Percentiles rank a stretch among this genome's conserved stretches.
phyloP scores from a whole-genome alignment of 805 yeast genomes.

The Jamesozyma hellenica region DNA sequence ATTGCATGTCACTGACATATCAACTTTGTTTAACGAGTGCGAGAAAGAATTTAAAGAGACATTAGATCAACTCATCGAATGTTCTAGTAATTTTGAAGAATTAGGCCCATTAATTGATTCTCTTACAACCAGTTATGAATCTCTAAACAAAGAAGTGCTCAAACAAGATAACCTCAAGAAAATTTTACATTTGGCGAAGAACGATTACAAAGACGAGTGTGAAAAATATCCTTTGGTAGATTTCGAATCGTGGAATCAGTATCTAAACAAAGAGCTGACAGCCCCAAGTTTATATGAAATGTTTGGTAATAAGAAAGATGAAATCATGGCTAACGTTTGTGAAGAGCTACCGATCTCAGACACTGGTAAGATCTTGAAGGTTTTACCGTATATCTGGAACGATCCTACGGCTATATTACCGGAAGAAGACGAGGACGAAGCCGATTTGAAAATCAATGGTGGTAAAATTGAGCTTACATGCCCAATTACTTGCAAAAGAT shows the following conservation, averaged over 20 bases:
- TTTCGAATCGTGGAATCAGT: conserved; percentile 5
- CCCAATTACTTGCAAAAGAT: conserved; percentile 49
- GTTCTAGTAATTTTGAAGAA: conserved; percentile 3
- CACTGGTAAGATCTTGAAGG: conserved; percentile 26
- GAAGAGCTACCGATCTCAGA: neutral
- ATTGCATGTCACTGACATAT: conserved; percentile 9
- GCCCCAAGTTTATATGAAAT: conserved; percentile 14
- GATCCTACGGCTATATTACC: conserved; percentile 60
- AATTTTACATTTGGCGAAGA: neutral
- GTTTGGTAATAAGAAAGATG: neutral
- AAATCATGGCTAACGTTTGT: neutral
- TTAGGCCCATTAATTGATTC: neutral
- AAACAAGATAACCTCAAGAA: neutral
- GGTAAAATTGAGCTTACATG: conserved; percentile 61
- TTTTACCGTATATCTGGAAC: conserved; percentile 39
- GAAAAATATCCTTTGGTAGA: conserved; percentile 1
- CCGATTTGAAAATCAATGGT: conserved; percentile 58
- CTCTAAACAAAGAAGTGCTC: neutral
- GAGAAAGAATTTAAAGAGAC: conserved; percentile 14
- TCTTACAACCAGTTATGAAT: neutral
- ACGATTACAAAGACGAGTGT: conserved; percentile 1
- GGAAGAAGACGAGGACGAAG: conserved; percentile 36
- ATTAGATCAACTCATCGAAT: conserved; percentile 11
- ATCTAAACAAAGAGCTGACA: conserved; percentile 6
- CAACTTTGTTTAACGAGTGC: conserved; percentile 7